Evolutionary conservation across 306 rosid genomes (phyloP), one percentile per base, ranked within the genome.

Genomic region (Rosa rugosa): DNA sequence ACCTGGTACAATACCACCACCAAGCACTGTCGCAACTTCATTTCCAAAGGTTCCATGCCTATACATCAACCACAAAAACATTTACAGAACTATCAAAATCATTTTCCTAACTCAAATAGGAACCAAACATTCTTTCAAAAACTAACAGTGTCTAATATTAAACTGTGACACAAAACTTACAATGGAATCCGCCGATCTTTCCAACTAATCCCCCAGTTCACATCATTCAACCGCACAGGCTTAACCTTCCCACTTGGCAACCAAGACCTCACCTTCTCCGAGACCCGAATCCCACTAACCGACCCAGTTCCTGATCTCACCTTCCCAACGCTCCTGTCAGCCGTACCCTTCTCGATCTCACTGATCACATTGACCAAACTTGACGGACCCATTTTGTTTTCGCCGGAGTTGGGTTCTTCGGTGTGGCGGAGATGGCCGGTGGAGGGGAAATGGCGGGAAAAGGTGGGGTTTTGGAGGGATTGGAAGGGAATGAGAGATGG

Each of bases 1-100:
- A 94, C 99, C 99, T 89, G 94, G 99, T 18, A 94, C 95, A 83
- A 94, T 87, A 69, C 99, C 99, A 73, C 99, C 99, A 49, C 99
- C 97, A 76, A 94, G 97, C 80, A 94, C 97, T 34, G 82, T 84
- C 17, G 90, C 84, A 77, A 94, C 87, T 85, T 94, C 99, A 77
- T 63, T 49, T 79, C 97, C 99, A 64, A 94, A 84, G 57, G 77
- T 68, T 46, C 99, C 99, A 75, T 79, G 66, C 87, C 99, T 94
- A 85, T n/a, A 76, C 31, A 88, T 22, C 73, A 79, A 77, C 66
- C 67, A 66, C 71, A 27, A 80, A 27, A 46, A 79, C 60, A 71
- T 14, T 60, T 0, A 47, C 65, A 63, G 1, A 18, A 72, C 36
- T 13, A 50, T 12, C 8, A 53, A 20, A 16, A 56, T 18, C 50